Percentiles rank a stretch among this genome's conserved stretches.
Evolutionary conservation across 345 rosid species (phyloP).

Genomic region (Durio zibethinus): DNA sequence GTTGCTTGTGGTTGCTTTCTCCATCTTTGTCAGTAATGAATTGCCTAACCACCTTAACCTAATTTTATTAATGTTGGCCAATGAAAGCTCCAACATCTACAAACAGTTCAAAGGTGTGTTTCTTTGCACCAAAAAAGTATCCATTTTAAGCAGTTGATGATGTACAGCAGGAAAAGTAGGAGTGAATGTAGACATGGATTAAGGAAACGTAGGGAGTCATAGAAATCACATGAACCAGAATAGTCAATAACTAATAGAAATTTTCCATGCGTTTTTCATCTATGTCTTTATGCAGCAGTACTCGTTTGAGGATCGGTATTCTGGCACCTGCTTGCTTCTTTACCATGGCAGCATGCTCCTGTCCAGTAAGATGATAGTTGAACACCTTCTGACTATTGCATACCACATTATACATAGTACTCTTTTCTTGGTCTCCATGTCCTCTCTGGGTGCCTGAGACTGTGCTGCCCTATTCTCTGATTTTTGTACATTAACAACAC

Average conservation of each 20-base stretch:
- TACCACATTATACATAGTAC: conserved; percentile 42
- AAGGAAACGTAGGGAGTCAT: background rate
- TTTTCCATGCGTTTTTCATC: background rate
- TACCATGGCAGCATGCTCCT: conserved; percentile 48
- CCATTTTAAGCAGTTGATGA: background rate
- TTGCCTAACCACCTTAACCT: background rate
- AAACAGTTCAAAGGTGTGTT: background rate
- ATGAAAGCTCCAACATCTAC: background rate
- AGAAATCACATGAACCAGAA: background rate
- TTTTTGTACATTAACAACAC: conserved; percentile 1
- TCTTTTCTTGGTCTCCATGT: conserved; percentile 36
- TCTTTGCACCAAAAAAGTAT: background rate
- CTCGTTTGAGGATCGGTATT: background rate
- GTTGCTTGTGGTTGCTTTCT: background rate
- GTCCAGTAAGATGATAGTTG: conserved; percentile 44
- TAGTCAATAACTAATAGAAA: background rate
- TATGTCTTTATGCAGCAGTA: background rate
- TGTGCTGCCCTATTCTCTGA: background rate
- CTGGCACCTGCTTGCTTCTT: conserved; percentile 21
- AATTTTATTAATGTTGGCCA: background rate
- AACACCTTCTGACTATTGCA: conserved; percentile 41
- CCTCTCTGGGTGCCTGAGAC: conserved; percentile 14
- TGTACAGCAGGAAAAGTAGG: background rate
- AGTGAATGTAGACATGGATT: background rate
- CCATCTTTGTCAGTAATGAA: background rate